Conservation (phyloP, 371 early-diverging fungal genomes). For the Syncephalastrum contaminatum region DNA sequence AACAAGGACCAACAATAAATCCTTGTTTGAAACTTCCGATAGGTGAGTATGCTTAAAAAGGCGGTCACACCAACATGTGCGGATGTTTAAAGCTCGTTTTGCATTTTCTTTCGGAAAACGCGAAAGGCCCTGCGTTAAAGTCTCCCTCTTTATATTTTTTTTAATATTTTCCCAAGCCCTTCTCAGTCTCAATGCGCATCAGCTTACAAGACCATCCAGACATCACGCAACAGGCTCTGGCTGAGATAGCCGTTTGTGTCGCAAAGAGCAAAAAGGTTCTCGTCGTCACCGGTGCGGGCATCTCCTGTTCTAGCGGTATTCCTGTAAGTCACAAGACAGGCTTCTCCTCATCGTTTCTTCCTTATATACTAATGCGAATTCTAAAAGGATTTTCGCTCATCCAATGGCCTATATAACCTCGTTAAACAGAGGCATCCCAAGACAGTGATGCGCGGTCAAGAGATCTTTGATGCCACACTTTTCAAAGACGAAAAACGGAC, state of each 20-base stretch:
- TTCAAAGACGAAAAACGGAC: conserved; percentile 78
- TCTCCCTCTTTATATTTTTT: too few relatives aligned
- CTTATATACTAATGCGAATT: conserved; percentile 1
- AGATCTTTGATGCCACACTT: conserved; percentile 94
- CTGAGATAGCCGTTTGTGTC: conserved; percentile 53
- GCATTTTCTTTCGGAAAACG: too few relatives aligned
- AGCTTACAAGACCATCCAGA: conserved; percentile 11
- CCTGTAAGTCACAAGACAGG: conserved; percentile 56
- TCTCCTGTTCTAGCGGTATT: conserved; percentile 89
- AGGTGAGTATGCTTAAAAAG: too few relatives aligned
- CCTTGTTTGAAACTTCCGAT: too few relatives aligned
- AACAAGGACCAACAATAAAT: too few relatives aligned
- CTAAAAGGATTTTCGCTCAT: conserved; percentile 80
- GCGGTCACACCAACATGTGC: too few relatives aligned
- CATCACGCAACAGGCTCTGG: conserved; percentile 42
- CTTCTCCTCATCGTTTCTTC: conserved; percentile 2
- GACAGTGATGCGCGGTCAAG: conserved; percentile 81
- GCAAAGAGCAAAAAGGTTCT: conserved; percentile 70
- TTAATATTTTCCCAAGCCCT: too few relatives aligned
- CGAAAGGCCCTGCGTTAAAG: too few relatives aligned
- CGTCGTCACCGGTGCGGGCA: conserved; percentile 91
- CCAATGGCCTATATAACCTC: conserved; percentile 75
- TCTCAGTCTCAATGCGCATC: too few relatives aligned
- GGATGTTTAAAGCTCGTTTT: too few relatives aligned
- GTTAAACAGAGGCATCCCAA: conserved; percentile 81